Conservation (phyloP, 108 stramenopile genomes). For the Cylindrotheca closterium region DNA sequence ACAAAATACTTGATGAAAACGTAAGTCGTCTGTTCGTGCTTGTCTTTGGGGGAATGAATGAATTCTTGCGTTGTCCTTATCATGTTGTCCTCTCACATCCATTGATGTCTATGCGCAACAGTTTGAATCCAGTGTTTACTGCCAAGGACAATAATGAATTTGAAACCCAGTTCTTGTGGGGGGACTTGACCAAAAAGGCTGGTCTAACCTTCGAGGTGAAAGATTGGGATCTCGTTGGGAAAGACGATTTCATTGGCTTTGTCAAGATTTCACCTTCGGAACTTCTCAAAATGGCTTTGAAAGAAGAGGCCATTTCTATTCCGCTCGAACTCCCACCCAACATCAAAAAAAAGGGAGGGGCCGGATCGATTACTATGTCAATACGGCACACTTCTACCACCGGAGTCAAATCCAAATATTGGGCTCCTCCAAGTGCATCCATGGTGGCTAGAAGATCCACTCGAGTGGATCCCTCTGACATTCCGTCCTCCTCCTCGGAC, state of each 20-base stretch:
- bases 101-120: not conserved
- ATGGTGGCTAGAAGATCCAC: too few relatives aligned
- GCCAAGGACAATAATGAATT: not conserved
- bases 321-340: not conserved
- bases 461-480: too few relatives aligned
- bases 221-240: slow-evolving; percentile 54
- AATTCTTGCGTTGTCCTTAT: too few relatives aligned
- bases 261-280: not conserved
- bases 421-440: too few relatives aligned
- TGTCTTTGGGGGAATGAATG: not conserved
- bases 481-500: too few relatives aligned
- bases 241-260: slow-evolving; percentile 46
- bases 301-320: not conserved
- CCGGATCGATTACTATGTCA: not conserved
- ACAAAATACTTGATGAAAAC: slow-evolving; percentile 41
- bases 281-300: not conserved
- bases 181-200: not conserved
- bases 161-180: not conserved
- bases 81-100: too few relatives aligned
- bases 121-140: not conserved
- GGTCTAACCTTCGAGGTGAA: slow-evolving; percentile 58
- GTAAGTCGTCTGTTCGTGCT: not conserved
- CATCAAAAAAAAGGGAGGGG: not conserved
- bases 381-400: not conserved
- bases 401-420: too few relatives aligned